phyloP scores from a whole-genome alignment of 768 basidiomycete genomes.

The Lentinula sp. region DNA sequence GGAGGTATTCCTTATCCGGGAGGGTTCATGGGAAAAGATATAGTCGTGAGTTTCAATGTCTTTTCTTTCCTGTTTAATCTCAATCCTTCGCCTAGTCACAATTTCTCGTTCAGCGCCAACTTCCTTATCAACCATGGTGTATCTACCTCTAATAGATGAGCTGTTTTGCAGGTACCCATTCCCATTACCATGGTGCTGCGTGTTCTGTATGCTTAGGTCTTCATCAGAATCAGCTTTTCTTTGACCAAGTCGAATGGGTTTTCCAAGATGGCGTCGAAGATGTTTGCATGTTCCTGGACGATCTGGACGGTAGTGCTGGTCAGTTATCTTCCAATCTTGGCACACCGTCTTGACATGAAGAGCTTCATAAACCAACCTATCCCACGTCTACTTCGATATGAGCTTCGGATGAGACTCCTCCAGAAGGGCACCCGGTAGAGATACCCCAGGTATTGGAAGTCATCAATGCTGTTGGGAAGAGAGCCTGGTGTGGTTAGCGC shows the following conservation, averaged over 20 bases:
- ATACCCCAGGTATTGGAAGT: slow-evolving; percentile 86
- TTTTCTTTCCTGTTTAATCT: no score
- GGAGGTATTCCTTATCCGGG: slow-evolving; percentile 87
- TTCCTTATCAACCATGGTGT: no score
- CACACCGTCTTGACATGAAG: slow-evolving; percentile 83
- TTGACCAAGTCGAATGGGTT: slow-evolving; percentile 94
- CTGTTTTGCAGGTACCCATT: no score
- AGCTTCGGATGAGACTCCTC: slow-evolving; percentile 72
- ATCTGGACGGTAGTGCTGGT: slow-evolving; percentile 50
- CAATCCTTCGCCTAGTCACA: slow-evolving; percentile 25
- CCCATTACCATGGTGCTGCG: no score
- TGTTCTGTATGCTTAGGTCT: no score
- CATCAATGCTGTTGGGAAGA: slow-evolving; percentile 77
- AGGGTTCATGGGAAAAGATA: slow-evolving; percentile 91
- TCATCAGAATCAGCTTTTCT: slow-evolving; percentile 91
- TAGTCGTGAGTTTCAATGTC: slow-evolving; percentile 36
- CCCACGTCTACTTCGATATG: slow-evolving; percentile 83
- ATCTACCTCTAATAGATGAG: no score
- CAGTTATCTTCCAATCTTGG: slow-evolving; percentile 65
- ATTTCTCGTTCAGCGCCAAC: no score
- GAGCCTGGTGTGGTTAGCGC: slow-evolving; percentile 83
- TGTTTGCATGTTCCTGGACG: slow-evolving; percentile 90
- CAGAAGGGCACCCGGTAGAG: slow-evolving; percentile 59
- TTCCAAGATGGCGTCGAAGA: slow-evolving; percentile 88
- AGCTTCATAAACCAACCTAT: slow-evolving; percentile 91